Conservation (phyloP, 768 basidiomycete genomes). For the Chalciporus chontae region DNA sequence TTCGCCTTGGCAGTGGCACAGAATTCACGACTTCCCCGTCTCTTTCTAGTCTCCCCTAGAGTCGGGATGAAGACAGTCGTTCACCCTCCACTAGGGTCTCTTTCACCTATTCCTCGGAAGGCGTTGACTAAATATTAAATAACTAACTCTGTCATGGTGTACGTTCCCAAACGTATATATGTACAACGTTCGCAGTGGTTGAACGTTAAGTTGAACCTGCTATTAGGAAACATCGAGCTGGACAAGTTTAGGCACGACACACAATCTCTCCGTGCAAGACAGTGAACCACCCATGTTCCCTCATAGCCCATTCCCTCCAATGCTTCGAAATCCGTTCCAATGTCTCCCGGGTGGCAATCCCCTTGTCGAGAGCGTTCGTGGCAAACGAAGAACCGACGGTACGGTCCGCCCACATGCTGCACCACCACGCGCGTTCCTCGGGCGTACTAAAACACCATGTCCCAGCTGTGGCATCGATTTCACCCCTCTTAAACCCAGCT, state of each 20-base stretch:
- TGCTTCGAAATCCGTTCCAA: conserved; percentile 18
- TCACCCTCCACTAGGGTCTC: no score
- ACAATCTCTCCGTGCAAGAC: conserved; percentile 35
- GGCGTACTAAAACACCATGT: conserved; percentile 36
- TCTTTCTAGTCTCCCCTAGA: no score
- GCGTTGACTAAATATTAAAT: no score
- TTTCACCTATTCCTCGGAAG: no score
- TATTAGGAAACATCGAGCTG: no score
- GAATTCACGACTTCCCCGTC: no score
- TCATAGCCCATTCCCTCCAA: conserved; percentile 30
- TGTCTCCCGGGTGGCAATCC: conserved; percentile 20
- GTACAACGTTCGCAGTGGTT: no score
- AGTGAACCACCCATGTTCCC: conserved; percentile 34
- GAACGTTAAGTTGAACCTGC: no score
- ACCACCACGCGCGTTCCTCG: conserved; percentile 39
- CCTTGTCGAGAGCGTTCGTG: conserved; percentile 26
- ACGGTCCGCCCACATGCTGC: conserved; percentile 38
- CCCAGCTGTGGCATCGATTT: conserved; percentile 29
- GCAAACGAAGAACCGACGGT: conserved; percentile 34
- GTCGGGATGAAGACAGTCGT: no score
- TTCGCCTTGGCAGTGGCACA: no score
- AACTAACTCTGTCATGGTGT: no score
- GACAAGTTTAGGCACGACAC: conserved; percentile 26
- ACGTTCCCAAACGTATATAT: no score
- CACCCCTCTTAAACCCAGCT: conserved; percentile 32